phyloP scores from a whole-genome alignment of 129 eudicot species.

The Tanacetum coccineum region DNA sequence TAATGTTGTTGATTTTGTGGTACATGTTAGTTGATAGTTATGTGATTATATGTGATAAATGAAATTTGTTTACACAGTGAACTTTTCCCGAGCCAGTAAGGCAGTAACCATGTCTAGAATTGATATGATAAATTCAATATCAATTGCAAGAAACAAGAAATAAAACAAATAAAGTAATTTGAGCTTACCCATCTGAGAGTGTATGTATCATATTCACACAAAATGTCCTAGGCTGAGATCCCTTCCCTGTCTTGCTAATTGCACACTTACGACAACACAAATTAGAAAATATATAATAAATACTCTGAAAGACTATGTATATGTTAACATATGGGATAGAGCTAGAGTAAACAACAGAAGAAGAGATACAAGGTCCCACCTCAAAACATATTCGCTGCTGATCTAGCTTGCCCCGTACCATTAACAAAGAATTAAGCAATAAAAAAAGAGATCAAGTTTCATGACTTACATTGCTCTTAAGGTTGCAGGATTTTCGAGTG shows the following conservation, averaged over 20 bases:
- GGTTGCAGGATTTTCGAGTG: no score
- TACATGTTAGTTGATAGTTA: no score
- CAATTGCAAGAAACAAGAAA: background rate
- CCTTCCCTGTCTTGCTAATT: slow-evolving; percentile 96
- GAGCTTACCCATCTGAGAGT: slow-evolving; percentile 57
- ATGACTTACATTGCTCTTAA: no score
- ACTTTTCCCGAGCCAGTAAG: background rate
- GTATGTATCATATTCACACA: slow-evolving; percentile 68
- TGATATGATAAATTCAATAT: background rate
- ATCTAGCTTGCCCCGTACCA: slow-evolving; percentile 89
- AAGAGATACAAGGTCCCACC: slow-evolving; percentile 39
- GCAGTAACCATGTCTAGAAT: background rate
- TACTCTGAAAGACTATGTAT: background rate
- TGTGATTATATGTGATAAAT: no score
- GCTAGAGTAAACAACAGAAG: background rate
- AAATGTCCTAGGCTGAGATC: slow-evolving; percentile 83
- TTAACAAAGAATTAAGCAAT: no score
- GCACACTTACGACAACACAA: slow-evolving; percentile 56
- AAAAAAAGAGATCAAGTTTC: no score
- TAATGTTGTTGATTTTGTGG: no score
- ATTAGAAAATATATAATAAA: slow-evolving; percentile 2
- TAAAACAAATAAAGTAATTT: background rate
- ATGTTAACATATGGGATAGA: background rate
- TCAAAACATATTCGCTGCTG: slow-evolving; percentile 85
- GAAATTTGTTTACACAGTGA: no score